These are phyloP conservation scores for Fraxinus latifolia DNA, from an alignment of 305 asterid genomes.

Conservation along the genomic window DNA sequence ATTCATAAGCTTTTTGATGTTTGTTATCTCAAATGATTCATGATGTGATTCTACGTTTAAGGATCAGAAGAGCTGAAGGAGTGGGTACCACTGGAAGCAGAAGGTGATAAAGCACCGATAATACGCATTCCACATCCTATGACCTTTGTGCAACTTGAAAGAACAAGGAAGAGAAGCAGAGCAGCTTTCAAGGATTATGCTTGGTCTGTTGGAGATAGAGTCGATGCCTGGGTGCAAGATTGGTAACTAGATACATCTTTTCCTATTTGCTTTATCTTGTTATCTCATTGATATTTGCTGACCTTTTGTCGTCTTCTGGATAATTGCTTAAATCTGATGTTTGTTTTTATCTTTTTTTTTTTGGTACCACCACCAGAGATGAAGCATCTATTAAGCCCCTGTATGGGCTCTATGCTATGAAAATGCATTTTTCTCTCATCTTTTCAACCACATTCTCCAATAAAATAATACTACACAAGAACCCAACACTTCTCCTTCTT, in stretches of 20 bases:
- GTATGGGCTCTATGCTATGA: too few relatives aligned
- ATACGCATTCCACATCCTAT: constrained; percentile 67
- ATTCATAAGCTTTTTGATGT: neutral
- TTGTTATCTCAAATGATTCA: neutral
- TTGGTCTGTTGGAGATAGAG: constrained; percentile 89
- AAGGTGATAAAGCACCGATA: constrained; percentile 51
- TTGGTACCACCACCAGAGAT: neutral
- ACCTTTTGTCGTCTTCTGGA: neutral
- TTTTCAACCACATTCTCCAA: too few relatives aligned
- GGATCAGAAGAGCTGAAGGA: constrained; percentile 66
- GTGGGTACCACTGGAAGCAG: constrained; percentile 75
- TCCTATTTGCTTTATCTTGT: constrained; percentile 6
- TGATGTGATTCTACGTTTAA: constrained; percentile 26
- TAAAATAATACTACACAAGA: too few relatives aligned
- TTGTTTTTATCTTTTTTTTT: neutral
- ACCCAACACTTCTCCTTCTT: too few relatives aligned
- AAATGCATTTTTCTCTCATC: too few relatives aligned
- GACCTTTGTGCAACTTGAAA: constrained; percentile 49
- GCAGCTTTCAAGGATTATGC: constrained; percentile 59
- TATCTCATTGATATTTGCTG: neutral
- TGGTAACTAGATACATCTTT: constrained; percentile 44
- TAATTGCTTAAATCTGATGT: constrained; percentile 15
- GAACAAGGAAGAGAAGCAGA: constrained; percentile 81
- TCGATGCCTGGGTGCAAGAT: constrained; percentile 72
- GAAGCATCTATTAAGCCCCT: neutral